Percentiles rank a stretch among this genome's conserved stretches.
Conservation (phyloP, 2,329 filamentous ascomycete genomes). For the Cadophora luteo-olivacea region DNA sequence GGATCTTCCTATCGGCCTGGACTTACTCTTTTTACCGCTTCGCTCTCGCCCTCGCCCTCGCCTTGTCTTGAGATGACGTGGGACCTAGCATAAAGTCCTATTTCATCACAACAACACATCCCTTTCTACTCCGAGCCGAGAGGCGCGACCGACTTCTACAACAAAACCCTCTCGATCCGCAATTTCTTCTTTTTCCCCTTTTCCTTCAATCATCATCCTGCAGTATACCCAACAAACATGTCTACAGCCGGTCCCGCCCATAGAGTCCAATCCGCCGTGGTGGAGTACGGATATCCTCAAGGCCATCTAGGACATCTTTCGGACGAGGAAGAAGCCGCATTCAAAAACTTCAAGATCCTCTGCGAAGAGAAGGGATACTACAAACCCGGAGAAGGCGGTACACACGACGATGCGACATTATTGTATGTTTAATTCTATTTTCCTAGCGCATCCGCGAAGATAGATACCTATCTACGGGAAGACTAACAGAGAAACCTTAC, state of each 20-base stretch:
- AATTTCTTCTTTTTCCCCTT: background rate
- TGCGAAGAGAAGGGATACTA: slow-evolving; percentile 71
- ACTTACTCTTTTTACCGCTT: background rate
- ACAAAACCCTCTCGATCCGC: slow-evolving; percentile 1
- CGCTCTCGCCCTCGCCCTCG: background rate
- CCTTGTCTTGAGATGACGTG: slow-evolving; percentile 19
- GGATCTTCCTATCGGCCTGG: background rate
- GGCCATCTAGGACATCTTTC: slow-evolving; percentile 85
- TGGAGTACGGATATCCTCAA: slow-evolving; percentile 65
- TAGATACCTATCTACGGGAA: background rate
- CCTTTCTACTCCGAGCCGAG: slow-evolving; percentile 2
- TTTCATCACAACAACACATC: background rate
- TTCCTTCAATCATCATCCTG: background rate
- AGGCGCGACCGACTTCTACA: background rate
- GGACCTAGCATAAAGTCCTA: slow-evolving; percentile 14
- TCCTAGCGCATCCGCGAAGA: background rate
- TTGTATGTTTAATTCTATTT: slow-evolving; percentile 57
- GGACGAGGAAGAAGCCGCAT: slow-evolving; percentile 68
- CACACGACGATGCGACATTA: slow-evolving; percentile 76
- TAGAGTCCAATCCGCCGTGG: slow-evolving; percentile 44
- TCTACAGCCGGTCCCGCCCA: slow-evolving; percentile 42
- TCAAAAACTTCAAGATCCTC: slow-evolving; percentile 74
- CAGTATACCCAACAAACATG: slow-evolving; percentile 27
- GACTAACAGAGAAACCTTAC: slow-evolving; percentile 16
- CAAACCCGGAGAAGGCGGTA: slow-evolving; percentile 55